These are phyloP conservation scores for Saccharum hybrid DNA, from an alignment of 202 grass and related monocot species.

Conservation along the genomic window DNA sequence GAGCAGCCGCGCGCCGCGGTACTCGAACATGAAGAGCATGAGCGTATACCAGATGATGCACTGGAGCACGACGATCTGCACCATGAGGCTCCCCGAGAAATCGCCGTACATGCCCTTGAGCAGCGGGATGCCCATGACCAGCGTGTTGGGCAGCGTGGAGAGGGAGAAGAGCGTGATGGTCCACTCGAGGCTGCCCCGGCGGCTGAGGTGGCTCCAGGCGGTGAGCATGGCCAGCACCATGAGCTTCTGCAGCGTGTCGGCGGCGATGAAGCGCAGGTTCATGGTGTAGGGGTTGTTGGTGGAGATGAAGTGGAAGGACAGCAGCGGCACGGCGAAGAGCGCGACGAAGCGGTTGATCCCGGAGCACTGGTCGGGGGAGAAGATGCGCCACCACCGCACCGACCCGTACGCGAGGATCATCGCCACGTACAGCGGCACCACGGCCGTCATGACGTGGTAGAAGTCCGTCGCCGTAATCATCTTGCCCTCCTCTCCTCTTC, in stretches of 20 bases:
- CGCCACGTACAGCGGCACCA: constrained; percentile 99
- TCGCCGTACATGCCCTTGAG: constrained; percentile 99
- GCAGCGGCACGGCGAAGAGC: constrained; percentile 94
- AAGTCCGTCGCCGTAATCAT: constrained; percentile 88
- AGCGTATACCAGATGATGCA: constrained; percentile 99
- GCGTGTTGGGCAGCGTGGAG: constrained; percentile 97
- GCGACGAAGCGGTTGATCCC: constrained; percentile 99
- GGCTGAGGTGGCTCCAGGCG: constrained; percentile 75
- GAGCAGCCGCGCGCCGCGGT: constrained; percentile 82
- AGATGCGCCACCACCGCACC: constrained; percentile 99
- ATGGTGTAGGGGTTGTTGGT: constrained; percentile 93
- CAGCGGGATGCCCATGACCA: constrained; percentile 96
- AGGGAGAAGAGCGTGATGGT: constrained; percentile 99
- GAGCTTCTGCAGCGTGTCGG: constrained; percentile 97
- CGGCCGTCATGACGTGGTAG: constrained; percentile 98
- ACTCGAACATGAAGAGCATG: constrained; percentile 99
- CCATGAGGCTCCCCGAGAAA: constrained; percentile 85
- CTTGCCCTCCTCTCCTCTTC: not conserved
- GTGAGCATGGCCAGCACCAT: constrained; percentile 90
- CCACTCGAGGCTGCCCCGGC: constrained; percentile 82
- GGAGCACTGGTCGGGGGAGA: constrained; percentile 98
- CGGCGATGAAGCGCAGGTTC: constrained; percentile 97
- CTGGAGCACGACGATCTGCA: constrained; percentile 98
- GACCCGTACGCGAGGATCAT: constrained; percentile 98
- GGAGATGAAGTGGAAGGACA: constrained; percentile 99